phyloP scores from a whole-genome alignment of 208 protist species.

The Blastocrithidia nonstop region DNA sequence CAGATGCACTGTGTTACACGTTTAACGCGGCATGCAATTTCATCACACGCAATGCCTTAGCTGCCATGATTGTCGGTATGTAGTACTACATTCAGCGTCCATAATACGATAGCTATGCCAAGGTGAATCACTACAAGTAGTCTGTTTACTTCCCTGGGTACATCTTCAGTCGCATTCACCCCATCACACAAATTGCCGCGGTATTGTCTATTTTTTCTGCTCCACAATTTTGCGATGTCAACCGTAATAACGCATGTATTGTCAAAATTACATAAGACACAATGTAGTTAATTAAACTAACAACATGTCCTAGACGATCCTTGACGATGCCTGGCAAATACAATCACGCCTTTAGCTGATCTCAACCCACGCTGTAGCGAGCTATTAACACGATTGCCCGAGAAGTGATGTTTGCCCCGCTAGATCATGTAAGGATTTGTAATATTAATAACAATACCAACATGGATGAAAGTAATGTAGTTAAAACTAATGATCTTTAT shows the following conservation, averaged over 20 bases:
- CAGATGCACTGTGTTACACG: constrained; percentile 39
- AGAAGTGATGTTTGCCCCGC: constrained; percentile 30
- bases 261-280: constrained; percentile 14
- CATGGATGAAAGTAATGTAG: constrained; percentile 10
- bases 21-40: constrained; percentile 78
- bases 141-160: constrained; percentile 71
- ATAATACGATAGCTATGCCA: constrained; percentile 53
- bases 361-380: constrained; percentile 45
- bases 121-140: constrained; percentile 55
- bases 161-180: constrained; percentile 40
- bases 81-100: constrained; percentile 59
- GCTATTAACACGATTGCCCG: constrained; percentile 19
- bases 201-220: constrained; percentile 66
- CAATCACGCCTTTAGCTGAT: constrained; percentile 59
- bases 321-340: constrained; percentile 51
- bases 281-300: constrained; percentile 38
- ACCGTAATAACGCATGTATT: constrained; percentile 55
- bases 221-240: constrained; percentile 60
- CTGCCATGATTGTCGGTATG: constrained; percentile 49
- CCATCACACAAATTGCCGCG: constrained; percentile 34
- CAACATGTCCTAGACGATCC: constrained; percentile 18
- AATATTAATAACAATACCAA: constrained; percentile 13
- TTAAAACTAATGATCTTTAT: no score
- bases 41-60: constrained; percentile 41
- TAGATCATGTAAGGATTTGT: constrained; percentile 8